Conservation (phyloP, 2,329 filamentous ascomycete species). For the Phyllachora maydis region DNA sequence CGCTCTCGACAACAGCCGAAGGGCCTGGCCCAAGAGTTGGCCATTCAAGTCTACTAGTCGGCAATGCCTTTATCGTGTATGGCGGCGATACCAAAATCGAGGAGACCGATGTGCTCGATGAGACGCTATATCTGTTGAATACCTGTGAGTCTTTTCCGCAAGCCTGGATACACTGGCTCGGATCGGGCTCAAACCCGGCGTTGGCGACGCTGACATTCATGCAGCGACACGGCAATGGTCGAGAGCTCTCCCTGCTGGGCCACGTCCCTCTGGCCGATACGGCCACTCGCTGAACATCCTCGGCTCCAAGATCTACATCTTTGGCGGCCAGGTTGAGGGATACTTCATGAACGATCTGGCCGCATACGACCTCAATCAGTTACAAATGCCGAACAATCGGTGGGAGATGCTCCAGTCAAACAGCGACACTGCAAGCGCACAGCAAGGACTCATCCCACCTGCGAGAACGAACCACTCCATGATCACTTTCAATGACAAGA, state of each 20-base stretch:
- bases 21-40: conserved; percentile 89
- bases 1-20: conserved; percentile 77
- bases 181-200: not conserved
- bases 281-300: conserved; percentile 93
- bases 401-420: conserved; percentile 87
- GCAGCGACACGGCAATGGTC: conserved; percentile 96
- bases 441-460: conserved; percentile 52
- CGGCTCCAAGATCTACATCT: conserved; percentile 92
- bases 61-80: conserved; percentile 97
- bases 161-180: no score
- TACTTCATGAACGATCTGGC: conserved; percentile 96
- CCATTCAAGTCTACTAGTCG: conserved; percentile 81
- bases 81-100: conserved; percentile 96
- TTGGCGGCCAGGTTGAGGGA: conserved; percentile 92
- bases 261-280: conserved; percentile 75
- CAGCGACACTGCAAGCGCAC: conserved; percentile 37
- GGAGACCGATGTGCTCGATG: conserved; percentile 75
- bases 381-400: conserved; percentile 76
- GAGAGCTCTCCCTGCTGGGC: conserved; percentile 68
- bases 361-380: conserved; percentile 85
- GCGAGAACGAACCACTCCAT: conserved; percentile 89
- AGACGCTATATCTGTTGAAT: conserved; percentile 90
- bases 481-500: conserved; percentile 77
- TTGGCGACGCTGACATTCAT: conserved; percentile 1
- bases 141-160: conserved; percentile 50